Percentiles rank a stretch among this genome's conserved stretches.
Conservation (phyloP, 805 yeast genomes). For the Yarrowia hollandica region DNA sequence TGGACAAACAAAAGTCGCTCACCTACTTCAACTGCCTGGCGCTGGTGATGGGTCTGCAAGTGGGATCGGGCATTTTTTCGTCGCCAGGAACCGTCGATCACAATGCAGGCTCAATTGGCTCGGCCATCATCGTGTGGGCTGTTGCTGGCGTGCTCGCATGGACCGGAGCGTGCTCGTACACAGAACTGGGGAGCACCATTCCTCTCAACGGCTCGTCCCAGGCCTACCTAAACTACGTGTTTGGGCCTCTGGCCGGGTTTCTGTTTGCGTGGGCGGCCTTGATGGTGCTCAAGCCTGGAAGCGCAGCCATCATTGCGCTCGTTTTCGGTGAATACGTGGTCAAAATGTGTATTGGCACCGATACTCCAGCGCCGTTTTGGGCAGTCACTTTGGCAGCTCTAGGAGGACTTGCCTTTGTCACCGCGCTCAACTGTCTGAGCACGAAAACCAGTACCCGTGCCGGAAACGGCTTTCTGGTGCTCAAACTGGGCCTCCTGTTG, state of each 20-base stretch:
- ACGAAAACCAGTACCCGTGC: slow-evolving; percentile 41
- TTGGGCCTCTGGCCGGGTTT: slow-evolving; percentile 43
- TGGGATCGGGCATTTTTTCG: slow-evolving; percentile 49
- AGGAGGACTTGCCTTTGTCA: slow-evolving; percentile 36
- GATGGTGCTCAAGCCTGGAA: slow-evolving; percentile 45
- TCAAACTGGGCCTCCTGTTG: slow-evolving; percentile 41
- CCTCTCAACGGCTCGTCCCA: slow-evolving; percentile 47
- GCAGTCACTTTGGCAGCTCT: slow-evolving; percentile 41
- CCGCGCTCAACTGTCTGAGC: slow-evolving; percentile 39
- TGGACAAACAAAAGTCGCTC: slow-evolving; percentile 39
- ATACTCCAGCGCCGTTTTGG: slow-evolving; percentile 33
- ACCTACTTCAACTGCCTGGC: slow-evolving; percentile 43
- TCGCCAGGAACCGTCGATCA: slow-evolving; percentile 45
- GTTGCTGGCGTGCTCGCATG: slow-evolving; percentile 46
- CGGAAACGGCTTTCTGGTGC: slow-evolving; percentile 40
- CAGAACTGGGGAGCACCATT: slow-evolving; percentile 46
- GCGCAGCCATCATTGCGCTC: slow-evolving; percentile 45
- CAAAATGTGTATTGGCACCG: slow-evolving; percentile 35
- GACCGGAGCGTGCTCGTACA: slow-evolving; percentile 48
- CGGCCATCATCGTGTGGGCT: slow-evolving; percentile 44
- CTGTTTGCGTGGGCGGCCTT: slow-evolving; percentile 45
- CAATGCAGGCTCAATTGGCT: slow-evolving; percentile 44
- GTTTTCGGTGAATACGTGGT: slow-evolving; percentile 45
- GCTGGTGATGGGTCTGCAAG: slow-evolving; percentile 46
- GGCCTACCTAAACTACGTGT: slow-evolving; percentile 43